Base-by-base conservation (phyloP, 2,329 filamentous ascomycete genomes). In the Arthrobotrys conoides region DNA sequence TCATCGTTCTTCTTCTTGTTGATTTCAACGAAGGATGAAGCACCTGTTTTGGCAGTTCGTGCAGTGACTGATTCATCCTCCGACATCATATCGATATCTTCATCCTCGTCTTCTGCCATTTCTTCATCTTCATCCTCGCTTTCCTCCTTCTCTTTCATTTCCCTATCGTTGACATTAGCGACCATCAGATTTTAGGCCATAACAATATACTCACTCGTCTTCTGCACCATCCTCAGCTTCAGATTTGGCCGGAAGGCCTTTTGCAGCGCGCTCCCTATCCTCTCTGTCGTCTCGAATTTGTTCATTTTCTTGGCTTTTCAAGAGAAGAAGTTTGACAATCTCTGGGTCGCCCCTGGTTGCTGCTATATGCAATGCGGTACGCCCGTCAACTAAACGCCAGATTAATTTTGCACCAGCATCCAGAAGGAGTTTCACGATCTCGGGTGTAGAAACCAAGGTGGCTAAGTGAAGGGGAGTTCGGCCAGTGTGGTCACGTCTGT, bases 351-450 rank as follows among this genome's bases (percentile, higher is more conserved):
- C 93, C 22, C 91, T 88, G 53, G 90, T 88, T 18, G 92, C 92
- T 18, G 93, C 93, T 33, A 96, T 86, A 83, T 97, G 93, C n/a
- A 97, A 87, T 8, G 93, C 91, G 1, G 93, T 96, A 80, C 89
- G 89, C 2, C 93, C 93, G 83, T 96, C 93, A 0, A 91, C 92
- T 46, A 96, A 83, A 63, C 93, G 89, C 63, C 92, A 88, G 24
- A 93, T 89, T 24, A 97, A 85, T 16, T 93, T 89, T 38, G 92
- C 91, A 1, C 91, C 92, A 72, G 90, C 87, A 79, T 94, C 88
- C 27, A 96, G 89, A 0, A 97, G 87, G 59, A 86, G 88, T 79
- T 91, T 87, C 0, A 96, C 91, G 73, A 96, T 87, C 46, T 92
- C 89, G 0, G 64, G 65, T 0, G 89, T 87, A 0, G 89, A 91